These are phyloP conservation scores for Globisporangium nunn DNA, from an alignment of 352 stramenopile species.

Conservation along the genomic window DNA sequence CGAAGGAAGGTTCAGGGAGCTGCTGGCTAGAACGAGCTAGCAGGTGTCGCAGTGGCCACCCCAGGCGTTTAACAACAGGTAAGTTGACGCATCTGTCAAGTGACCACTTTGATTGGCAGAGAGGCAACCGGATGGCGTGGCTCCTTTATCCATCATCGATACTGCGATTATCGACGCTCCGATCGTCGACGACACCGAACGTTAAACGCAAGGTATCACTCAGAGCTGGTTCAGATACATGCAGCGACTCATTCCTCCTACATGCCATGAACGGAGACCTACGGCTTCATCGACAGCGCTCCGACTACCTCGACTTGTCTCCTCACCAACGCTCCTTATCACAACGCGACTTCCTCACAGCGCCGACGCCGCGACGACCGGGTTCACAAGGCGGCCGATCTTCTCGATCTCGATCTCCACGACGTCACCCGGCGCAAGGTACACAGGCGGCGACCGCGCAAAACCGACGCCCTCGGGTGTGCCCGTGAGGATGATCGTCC, in stretches of 20 bases:
- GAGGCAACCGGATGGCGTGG: neutral
- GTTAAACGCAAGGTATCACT: neutral
- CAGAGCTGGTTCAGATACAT: neutral
- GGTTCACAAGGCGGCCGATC: constrained; percentile 87
- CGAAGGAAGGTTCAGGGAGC: neutral
- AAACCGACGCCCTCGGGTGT: constrained; percentile 88
- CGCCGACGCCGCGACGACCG: constrained; percentile 60
- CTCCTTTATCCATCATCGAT: neutral
- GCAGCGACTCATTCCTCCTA: too few relatives aligned
- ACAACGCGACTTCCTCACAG: constrained; percentile 23
- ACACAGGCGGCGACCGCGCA: constrained; percentile 81
- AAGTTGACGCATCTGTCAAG: constrained; percentile 1
- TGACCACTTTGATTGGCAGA: neutral
- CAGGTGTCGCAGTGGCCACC: neutral
- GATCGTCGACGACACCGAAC: neutral
- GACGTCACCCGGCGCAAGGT: constrained; percentile 79
- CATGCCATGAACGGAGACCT: too few relatives aligned
- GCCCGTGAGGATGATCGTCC: constrained; percentile 87
- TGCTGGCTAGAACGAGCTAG: too few relatives aligned
- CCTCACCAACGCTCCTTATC: too few relatives aligned
- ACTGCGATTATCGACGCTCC: neutral
- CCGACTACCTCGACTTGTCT: too few relatives aligned
- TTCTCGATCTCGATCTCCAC: constrained; percentile 88
- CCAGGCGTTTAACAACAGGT: neutral
- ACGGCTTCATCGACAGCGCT: too few relatives aligned